A percentile compares a stretch with the other conserved stretches of the same genome.
These are phyloP conservation scores for Eremothecium gossypii DNA, from an alignment of 1,139 yeast genomes.

Conservation along the genomic window DNA sequence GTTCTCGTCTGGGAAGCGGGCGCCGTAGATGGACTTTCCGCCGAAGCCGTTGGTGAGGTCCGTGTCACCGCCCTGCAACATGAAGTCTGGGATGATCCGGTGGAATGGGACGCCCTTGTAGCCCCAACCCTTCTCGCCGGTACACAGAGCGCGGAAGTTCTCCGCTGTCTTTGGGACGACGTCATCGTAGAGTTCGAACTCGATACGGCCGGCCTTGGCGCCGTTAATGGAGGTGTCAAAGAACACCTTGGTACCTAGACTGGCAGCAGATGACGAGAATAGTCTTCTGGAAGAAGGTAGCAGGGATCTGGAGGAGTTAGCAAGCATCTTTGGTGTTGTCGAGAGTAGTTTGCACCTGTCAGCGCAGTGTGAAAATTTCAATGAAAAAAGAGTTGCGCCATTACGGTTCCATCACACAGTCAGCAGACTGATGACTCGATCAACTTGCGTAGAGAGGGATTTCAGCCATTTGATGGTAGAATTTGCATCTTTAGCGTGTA, in stretches of 20 bases:
- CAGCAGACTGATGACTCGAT: conserved; percentile 10
- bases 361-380: too few species aligned
- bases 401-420: conserved; percentile 1
- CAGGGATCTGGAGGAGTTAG: too few species aligned
- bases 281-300: conserved; percentile 7
- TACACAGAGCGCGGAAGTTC: conserved; percentile 93
- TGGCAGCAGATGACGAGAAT: conserved; percentile 20
- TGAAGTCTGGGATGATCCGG: conserved; percentile 96
- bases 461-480: conserved; percentile 25
- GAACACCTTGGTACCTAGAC: conserved; percentile 32
- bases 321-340: too few species aligned
- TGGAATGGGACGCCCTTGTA: conserved; percentile 90
- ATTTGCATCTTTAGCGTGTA: conserved; percentile 28
- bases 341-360: too few species aligned
- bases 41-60: conserved; percentile 93
- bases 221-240: conserved; percentile 32
- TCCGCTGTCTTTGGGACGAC: conserved; percentile 97
- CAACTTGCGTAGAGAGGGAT: conserved; percentile 18
- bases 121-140: conserved; percentile 97
- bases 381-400: not conserved
- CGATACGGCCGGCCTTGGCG: conserved; percentile 56
- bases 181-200: conserved; percentile 81
- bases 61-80: conserved; percentile 99
- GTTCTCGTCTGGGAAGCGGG: conserved; percentile 93
- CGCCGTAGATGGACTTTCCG: conserved; percentile 98